These are phyloP conservation scores for Penicillium brevicompactum DNA, from an alignment of 2,329 filamentous ascomycete genomes.

Conservation along the genomic window DNA sequence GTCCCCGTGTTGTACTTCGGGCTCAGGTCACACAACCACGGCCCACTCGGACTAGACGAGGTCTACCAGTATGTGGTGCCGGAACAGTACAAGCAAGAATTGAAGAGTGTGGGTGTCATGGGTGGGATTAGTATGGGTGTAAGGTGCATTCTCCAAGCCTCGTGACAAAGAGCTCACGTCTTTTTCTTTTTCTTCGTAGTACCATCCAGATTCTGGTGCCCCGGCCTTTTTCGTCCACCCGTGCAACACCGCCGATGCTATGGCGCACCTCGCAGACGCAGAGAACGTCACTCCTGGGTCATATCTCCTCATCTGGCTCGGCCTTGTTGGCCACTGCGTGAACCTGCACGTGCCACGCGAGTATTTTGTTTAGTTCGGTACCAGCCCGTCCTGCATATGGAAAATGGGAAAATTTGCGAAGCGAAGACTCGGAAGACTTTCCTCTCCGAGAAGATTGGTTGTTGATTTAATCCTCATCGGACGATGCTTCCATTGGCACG, in stretches of 20 bases:
- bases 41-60: slow-evolving; percentile 64
- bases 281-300: slow-evolving; percentile 51
- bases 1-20: slow-evolving; percentile 77
- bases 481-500: slow-evolving; percentile 70
- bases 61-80: slow-evolving; percentile 74
- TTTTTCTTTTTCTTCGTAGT: slow-evolving; percentile 50
- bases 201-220: slow-evolving; percentile 78
- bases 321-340: slow-evolving; percentile 78
- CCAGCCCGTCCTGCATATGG: slow-evolving; percentile 21
- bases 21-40: slow-evolving; percentile 60
- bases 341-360: slow-evolving; percentile 75
- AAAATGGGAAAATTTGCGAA: slow-evolving; percentile 16
- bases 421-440: slow-evolving; percentile 13
- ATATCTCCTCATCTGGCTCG: slow-evolving; percentile 87
- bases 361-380: slow-evolving; percentile 47
- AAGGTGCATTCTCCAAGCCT: slow-evolving; percentile 48
- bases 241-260: slow-evolving; percentile 81
- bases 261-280: slow-evolving; percentile 62
- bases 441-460: slow-evolving; percentile 6
- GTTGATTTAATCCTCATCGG: slow-evolving; percentile 66
- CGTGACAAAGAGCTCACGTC: slow-evolving; percentile 39
- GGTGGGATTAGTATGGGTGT: slow-evolving; percentile 78
- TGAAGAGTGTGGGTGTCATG: slow-evolving; percentile 64
- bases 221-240: slow-evolving; percentile 92
- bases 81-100: slow-evolving; percentile 61